These are phyloP conservation scores for Malus hybrid DNA, from an alignment of 331 rosid species.

Conservation along the genomic window DNA sequence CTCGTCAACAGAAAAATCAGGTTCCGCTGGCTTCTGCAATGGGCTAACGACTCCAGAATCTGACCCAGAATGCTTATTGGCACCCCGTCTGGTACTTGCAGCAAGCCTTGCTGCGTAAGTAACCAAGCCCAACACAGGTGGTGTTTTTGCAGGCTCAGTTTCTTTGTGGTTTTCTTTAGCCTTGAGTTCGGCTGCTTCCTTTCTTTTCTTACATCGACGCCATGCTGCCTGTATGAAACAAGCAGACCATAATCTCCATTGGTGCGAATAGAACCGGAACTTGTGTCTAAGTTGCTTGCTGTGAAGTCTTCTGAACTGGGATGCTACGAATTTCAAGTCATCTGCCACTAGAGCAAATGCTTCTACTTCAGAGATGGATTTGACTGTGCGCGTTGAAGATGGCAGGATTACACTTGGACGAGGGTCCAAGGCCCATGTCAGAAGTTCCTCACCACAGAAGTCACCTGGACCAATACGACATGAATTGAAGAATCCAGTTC, in stretches of 20 bases:
- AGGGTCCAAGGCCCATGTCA: conserved; percentile 88
- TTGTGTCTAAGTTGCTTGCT: conserved; percentile 77
- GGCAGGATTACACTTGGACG: conserved; percentile 59
- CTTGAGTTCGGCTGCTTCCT: conserved; percentile 40
- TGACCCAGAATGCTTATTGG: conserved; percentile 29
- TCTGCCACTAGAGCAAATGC: conserved; percentile 81
- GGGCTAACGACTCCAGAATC: conserved; percentile 45
- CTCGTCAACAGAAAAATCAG: conserved; percentile 60
- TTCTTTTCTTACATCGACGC: conserved; percentile 55
- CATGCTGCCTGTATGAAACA: conserved; percentile 75
- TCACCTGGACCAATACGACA: conserved; percentile 70
- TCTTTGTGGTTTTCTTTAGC: conserved; percentile 26
- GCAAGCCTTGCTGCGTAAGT: conserved; percentile 18
- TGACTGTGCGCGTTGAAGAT: conserved; percentile 69
- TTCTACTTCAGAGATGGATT: conserved; percentile 71
- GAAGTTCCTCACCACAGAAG: conserved; percentile 84
- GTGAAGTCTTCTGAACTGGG: conserved; percentile 71
- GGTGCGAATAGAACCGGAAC: conserved; percentile 77
- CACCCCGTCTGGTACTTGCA: conserved; percentile 29
- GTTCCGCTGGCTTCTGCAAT: conserved; percentile 75
- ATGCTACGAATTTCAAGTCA: conserved; percentile 77
- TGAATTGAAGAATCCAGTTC: conserved; percentile 82
- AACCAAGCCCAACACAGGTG: conserved; percentile 17
- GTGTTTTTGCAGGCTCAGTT: conserved; percentile 22
- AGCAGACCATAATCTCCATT: conserved; percentile 87